Percentiles rank a stretch among this genome's conserved stretches.
phyloP scores from a whole-genome alignment of 768 basidiomycete species.

The Exidia glandulosa region DNA sequence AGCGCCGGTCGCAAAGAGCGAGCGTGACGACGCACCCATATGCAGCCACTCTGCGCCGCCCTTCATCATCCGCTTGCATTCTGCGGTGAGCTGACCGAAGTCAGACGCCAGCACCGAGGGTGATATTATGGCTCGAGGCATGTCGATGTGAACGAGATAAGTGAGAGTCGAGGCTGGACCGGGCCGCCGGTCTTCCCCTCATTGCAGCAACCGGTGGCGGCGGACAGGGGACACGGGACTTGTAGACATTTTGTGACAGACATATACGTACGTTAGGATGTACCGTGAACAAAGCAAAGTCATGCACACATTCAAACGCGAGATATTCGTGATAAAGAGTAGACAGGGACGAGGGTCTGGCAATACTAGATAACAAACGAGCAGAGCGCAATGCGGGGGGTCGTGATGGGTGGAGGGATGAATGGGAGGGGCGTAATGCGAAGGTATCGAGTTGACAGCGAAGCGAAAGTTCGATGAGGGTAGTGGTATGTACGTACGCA shows the following conservation, averaged over 20 bases:
- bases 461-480: not conserved
- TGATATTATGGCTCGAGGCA: slow-evolving; percentile 88
- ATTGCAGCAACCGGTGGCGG: no score
- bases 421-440: not conserved
- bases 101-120: slow-evolving; percentile 96
- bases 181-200: no score
- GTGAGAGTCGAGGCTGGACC: no score
- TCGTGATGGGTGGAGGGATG: not conserved
- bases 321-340: not conserved
- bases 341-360: not conserved
- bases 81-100: slow-evolving; percentile 87
- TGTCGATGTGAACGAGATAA: slow-evolving; percentile 17
- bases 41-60: slow-evolving; percentile 96
- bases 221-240: no score
- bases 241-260: no score
- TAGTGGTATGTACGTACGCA: not conserved
- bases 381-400: not conserved
- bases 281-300: not conserved
- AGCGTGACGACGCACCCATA: slow-evolving; percentile 65
- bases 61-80: slow-evolving; percentile 95
- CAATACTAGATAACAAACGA: not conserved
- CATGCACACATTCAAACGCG: not conserved
- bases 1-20: not conserved
- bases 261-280: no score
- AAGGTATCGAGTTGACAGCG: not conserved